These are phyloP conservation scores for Liquidambar formosana DNA, from an alignment of 164 flowering plant genomes.

Conservation along the genomic window DNA sequence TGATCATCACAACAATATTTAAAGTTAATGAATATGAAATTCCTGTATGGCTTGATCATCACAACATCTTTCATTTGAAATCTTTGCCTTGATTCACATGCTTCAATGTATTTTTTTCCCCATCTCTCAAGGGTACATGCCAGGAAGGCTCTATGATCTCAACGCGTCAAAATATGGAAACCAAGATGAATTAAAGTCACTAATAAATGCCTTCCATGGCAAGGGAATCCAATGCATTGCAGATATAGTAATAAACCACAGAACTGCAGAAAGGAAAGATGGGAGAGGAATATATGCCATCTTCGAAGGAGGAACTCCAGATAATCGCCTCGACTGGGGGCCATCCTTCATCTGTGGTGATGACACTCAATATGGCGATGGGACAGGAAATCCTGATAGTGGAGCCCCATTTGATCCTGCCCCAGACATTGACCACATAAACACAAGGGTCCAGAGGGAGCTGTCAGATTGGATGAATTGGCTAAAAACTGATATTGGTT, in stretches of 20 bases:
- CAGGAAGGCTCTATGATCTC: constrained; percentile 81
- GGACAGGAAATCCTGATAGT: constrained; percentile 65
- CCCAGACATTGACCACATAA: constrained; percentile 77
- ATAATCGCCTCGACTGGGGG: constrained; percentile 85
- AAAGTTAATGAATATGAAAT: too few relatives aligned
- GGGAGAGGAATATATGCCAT: constrained; percentile 65
- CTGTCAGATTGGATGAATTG: too few relatives aligned
- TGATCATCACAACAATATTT: too few relatives aligned
- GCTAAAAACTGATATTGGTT: too few relatives aligned
- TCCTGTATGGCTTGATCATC: too few relatives aligned
- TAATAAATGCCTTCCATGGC: constrained; percentile 47
- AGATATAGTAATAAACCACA: constrained; percentile 83
- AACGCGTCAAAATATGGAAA: constrained; percentile 64
- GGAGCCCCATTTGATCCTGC: constrained; percentile 46
- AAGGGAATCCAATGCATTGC: constrained; percentile 62
- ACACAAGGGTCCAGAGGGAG: constrained; percentile 62
- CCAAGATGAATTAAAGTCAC: constrained; percentile 38
- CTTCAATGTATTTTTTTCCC: background rate
- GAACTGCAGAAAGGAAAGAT: constrained; percentile 65
- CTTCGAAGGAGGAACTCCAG: constrained; percentile 78
- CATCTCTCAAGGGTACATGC: constrained; percentile 61
- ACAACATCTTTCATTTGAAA: background rate
- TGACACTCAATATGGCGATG: constrained; percentile 56
- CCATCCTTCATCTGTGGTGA: constrained; percentile 59
- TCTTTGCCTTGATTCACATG: background rate